Percentiles rank a stretch among this genome's conserved stretches.
Evolutionary conservation across 441 rosid genomes (phyloP).

Genomic region (Geranium incanum): DNA sequence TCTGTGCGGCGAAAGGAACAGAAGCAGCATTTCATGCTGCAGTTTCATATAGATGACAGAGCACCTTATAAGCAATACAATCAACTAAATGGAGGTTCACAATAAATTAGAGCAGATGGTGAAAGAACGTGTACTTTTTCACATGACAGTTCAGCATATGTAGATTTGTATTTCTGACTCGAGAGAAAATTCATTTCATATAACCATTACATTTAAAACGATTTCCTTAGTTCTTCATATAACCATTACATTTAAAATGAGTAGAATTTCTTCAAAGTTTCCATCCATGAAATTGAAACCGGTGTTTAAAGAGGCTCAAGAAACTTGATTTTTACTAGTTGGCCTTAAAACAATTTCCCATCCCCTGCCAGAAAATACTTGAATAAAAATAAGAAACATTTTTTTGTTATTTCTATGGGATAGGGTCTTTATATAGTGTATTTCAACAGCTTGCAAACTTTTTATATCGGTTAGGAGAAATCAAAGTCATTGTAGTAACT

Average conservation of each 20-base stretch:
- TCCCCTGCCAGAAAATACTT: too few relatives aligned
- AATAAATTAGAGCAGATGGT: not conserved
- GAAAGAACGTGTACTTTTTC: not conserved
- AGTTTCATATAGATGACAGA: not conserved
- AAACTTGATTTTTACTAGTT: too few relatives aligned
- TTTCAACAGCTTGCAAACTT: not conserved
- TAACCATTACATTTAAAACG: not conserved
- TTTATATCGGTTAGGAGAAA: not conserved
- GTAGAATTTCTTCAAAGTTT: too few relatives aligned
- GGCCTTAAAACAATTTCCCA: too few relatives aligned
- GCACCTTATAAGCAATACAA: not conserved
- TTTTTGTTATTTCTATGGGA: too few relatives aligned
- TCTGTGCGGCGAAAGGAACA: not conserved
- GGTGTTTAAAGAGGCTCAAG: too few relatives aligned
- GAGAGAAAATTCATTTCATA: too few relatives aligned
- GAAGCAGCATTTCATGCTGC: not conserved
- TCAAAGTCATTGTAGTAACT: not conserved
- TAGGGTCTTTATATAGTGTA: not conserved
- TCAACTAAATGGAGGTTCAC: not conserved
- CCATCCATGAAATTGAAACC: too few relatives aligned
- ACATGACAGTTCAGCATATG: not conserved
- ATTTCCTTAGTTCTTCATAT: not conserved
- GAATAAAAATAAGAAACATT: too few relatives aligned
- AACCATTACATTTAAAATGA: too few relatives aligned
- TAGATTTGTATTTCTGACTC: too few relatives aligned